Base-by-base conservation (phyloP, 345 rosid genomes). In the Corymbia maculata region DNA sequence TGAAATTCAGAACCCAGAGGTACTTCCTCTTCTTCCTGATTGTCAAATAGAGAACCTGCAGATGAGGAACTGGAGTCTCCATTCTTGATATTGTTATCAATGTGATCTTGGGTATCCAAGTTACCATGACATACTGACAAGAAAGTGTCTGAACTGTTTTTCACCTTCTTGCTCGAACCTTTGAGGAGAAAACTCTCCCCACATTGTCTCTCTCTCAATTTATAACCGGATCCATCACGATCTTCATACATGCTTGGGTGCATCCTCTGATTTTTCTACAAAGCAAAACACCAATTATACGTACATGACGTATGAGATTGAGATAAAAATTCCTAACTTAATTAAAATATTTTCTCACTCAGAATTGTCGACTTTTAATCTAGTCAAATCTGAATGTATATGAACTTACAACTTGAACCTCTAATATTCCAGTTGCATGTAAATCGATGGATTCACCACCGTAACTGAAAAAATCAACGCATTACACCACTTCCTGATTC, bases 181-280 rank as follows among this genome's bases (percentile, higher is more conserved):
- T 51, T 86, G 53, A 86, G 90, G 6, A 79, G 30, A 85, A 22
- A 88, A 88, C 87, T 92, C 91, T 87, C 88, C 88, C 86, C 79
- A 89, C 91, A 51, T 90, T 85, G 85, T 89, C 99, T 93, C 91
- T 95, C 96, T 91, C 99, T 93, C 86, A 96, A 90, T 87, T 96
- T 96, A 93, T 98, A 98, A 80, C 87, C 89, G 79, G 94, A 89
- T 88, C 95, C 97, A 89, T 80, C 79, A 21, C 92, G 92, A 92
- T 95, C 98, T 47, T 94, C 98, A 89, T 97, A 96, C 93, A 96
- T 85, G 87, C 90, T 91, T 10, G 99, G 99, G 90, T 94, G 99
- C 97, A 96, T 95, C 94, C 90, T 96, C 93, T 92, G 95, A 85
- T 92, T 85, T 92, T 93, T 95, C 98, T 96, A 92, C 89, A 90